A percentile compares a stretch with the other conserved stretches of the same genome.
These are phyloP conservation scores for Psidium guajava DNA, from an alignment of 345 rosid species.

Conservation along the genomic window DNA sequence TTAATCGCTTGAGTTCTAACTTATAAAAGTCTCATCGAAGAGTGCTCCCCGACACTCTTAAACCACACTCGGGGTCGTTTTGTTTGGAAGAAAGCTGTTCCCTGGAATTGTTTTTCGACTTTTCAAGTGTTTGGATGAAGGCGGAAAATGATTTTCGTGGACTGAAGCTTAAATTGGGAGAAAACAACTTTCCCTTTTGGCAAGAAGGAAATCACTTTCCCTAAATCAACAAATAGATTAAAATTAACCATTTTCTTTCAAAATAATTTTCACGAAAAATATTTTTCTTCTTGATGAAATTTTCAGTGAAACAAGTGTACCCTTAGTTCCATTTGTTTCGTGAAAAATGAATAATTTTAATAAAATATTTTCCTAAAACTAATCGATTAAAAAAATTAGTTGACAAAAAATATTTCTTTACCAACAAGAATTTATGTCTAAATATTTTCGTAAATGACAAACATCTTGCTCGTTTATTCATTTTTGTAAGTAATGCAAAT, in stretches of 20 bases:
- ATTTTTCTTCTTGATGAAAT: not conserved
- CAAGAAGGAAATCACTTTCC: not conserved
- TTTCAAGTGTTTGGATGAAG: not conserved
- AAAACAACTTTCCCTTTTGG: not conserved
- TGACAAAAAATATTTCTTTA: not conserved
- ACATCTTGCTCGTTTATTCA: not conserved
- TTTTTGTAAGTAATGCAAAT: not conserved
- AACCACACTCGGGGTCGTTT: not conserved
- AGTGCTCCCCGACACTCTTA: not conserved
- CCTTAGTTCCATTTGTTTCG: no score
- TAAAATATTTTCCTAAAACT: no score
- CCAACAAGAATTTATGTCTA: not conserved
- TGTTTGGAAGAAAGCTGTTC: not conserved
- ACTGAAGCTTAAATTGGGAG: not conserved
- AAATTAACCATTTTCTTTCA: not conserved
- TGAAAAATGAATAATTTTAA: no score
- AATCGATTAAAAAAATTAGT: not conserved
- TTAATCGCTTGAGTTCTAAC: not conserved
- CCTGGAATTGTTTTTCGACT: rapidly evolving
- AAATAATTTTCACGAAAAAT: not conserved
- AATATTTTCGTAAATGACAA: not conserved
- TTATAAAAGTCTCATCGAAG: not conserved
- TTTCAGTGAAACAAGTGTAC: not conserved
- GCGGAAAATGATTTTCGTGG: not conserved
- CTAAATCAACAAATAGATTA: not conserved